Percentiles rank a stretch among this genome's conserved stretches.
phyloP scores from a whole-genome alignment of 140 eudicot genomes.

The Cichorium intybus region DNA sequence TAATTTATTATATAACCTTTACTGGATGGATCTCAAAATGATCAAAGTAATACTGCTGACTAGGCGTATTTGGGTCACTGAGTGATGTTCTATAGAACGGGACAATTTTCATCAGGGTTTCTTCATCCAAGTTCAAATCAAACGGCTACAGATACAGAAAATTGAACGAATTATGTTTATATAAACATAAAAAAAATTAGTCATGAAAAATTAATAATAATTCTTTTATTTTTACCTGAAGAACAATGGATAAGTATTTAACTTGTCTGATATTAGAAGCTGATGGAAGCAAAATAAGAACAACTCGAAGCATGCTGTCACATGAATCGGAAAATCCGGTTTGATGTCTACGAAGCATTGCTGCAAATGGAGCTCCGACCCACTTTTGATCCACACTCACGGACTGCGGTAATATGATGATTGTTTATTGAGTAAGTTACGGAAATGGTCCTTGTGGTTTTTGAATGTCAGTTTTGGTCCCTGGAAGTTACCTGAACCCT shows the following conservation, averaged over 20 bases:
- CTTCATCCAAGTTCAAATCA: conserved; percentile 94
- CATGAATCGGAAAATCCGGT: conserved; percentile 47
- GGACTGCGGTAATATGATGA: conserved; percentile 48
- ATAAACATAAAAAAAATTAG: not conserved
- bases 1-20: conserved; percentile 55
- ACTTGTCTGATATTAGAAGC: conserved; percentile 61
- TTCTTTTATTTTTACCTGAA: conserved; percentile 58
- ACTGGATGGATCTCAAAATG: conserved; percentile 98
- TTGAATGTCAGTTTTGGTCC: too few relatives aligned
- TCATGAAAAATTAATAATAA: not conserved
- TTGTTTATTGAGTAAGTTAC: not conserved
- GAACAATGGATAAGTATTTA: conserved; percentile 78
- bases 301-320: conserved; percentile 56
- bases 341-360: conserved; percentile 84
- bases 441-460: not conserved
- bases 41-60: conserved; percentile 92
- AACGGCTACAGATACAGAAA: conserved; percentile 60
- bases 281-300: conserved; percentile 63
- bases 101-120: conserved; percentile 84
- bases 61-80: conserved; percentile 73
- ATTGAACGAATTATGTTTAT: not conserved
- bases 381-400: conserved; percentile 85
- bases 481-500: conserved; percentile 91
- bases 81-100: conserved; percentile 95
- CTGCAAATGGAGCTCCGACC: conserved; percentile 97